Evolutionary conservation across 805 yeast genomes (phyloP).

Genomic region (Myxozyma melibiosi): DNA sequence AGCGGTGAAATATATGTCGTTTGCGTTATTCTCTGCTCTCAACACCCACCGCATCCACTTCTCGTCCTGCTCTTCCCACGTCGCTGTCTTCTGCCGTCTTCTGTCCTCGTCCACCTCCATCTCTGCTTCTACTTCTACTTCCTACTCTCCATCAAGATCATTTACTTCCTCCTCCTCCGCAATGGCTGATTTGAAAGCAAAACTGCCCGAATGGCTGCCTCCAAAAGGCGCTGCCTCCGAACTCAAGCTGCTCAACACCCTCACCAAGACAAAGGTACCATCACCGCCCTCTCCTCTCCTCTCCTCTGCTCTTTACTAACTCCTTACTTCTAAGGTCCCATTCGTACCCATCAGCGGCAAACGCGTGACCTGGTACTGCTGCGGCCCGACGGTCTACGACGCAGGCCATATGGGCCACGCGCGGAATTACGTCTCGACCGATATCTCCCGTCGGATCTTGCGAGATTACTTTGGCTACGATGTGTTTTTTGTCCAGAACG

Average conservation of each 20-base stretch:
- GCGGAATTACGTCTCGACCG: constrained; percentile 86
- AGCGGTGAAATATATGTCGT: too few species aligned
- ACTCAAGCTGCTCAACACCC: constrained; percentile 43
- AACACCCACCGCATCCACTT: too few species aligned
- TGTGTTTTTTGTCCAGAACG: constrained; percentile 88
- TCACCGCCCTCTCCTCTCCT: too few species aligned
- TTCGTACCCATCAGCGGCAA: constrained; percentile 67
- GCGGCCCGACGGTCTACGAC: constrained; percentile 98
- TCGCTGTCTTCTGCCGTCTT: too few species aligned
- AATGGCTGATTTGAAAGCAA: constrained; percentile 6
- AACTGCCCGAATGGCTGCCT: constrained; percentile 57
- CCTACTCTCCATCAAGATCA: too few species aligned
- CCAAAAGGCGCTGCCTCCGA: constrained; percentile 41
- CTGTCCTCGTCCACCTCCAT: too few species aligned
- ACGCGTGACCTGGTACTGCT: constrained; percentile 89
- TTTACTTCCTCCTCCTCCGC: neutral
- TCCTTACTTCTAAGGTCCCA: constrained; percentile 23
- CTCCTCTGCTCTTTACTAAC: neutral
- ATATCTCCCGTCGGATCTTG: constrained; percentile 85
- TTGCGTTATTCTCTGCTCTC: too few species aligned
- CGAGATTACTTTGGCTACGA: constrained; percentile 92
- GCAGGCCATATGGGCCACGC: constrained; percentile 99
- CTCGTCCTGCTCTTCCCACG: too few species aligned
- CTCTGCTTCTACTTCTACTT: too few species aligned
- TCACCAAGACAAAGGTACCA: constrained; percentile 77